A percentile compares a stretch with the other conserved stretches of the same genome.
Evolutionary conservation across 768 basidiomycete genomes (phyloP).

Genomic region (Tylopilus intermedius): DNA sequence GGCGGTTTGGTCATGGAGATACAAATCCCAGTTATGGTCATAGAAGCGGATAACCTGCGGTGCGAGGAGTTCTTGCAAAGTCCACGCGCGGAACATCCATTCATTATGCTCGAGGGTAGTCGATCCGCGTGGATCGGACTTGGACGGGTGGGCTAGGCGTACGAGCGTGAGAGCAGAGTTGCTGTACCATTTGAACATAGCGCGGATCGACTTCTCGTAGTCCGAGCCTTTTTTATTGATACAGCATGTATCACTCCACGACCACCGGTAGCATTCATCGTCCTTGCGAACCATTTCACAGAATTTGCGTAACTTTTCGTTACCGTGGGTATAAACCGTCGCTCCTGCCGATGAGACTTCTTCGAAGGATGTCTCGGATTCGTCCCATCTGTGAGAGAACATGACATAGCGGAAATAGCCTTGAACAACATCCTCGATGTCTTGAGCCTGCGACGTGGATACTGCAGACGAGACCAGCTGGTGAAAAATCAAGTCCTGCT

Average conservation of each 20-base stretch:
- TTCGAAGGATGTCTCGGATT: constrained; percentile 8
- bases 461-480: neutral
- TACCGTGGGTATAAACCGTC: neutral
- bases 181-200: constrained; percentile 16
- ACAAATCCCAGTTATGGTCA: neutral
- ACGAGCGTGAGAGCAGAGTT: constrained; percentile 12
- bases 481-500: neutral
- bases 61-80: neutral
- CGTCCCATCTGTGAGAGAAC: constrained; percentile 17
- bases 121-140: neutral
- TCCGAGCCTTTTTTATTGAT: neutral
- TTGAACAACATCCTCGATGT: neutral
- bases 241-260: neutral
- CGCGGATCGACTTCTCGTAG: constrained; percentile 1
- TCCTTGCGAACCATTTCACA: constrained; percentile 3
- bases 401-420: constrained; percentile 13
- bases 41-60: constrained; percentile 13
- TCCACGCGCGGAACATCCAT: constrained; percentile 18
- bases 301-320: constrained; percentile 10
- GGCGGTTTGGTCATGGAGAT: neutral
- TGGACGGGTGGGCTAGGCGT: constrained; percentile 1
- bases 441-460: too few relatives aligned
- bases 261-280: neutral
- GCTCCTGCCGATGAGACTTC: neutral
- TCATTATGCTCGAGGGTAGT: constrained; percentile 3